These are phyloP conservation scores for Mycosphaerelloides madeirae DNA, from an alignment of 2,329 filamentous ascomycete genomes.

Conservation along the genomic window DNA sequence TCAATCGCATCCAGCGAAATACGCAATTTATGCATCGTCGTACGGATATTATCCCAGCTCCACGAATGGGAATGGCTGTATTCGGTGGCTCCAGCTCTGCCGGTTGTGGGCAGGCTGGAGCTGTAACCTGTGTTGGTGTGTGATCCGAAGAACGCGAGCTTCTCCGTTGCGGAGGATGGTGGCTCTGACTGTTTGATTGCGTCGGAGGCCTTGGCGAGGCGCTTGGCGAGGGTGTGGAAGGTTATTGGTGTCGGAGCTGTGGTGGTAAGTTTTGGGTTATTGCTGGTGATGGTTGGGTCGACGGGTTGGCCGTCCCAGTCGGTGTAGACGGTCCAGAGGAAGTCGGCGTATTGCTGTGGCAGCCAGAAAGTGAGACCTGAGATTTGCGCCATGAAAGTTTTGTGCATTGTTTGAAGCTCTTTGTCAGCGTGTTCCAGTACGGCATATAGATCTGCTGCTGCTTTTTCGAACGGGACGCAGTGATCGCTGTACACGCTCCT, in stretches of 20 bases:
- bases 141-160: too few relatives aligned
- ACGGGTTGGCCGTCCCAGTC: conserved; percentile 13
- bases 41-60: conserved; percentile 16
- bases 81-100: too few relatives aligned
- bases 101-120: too few relatives aligned
- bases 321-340: conserved; percentile 13
- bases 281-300: background rate
- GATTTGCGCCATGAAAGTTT: conserved; percentile 7
- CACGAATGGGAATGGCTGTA: too few relatives aligned
- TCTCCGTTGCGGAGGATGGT: too few relatives aligned
- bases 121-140: too few relatives aligned
- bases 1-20: conserved; percentile 19
- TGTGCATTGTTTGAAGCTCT: conserved; percentile 11
- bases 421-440: conserved; percentile 14
- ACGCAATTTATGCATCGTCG: conserved; percentile 15
- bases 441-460: conserved; percentile 11
- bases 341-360: conserved; percentile 9
- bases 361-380: conserved; percentile 12
- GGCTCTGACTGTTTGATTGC: conserved; percentile 11
- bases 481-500: background rate
- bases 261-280: conserved; percentile 4
- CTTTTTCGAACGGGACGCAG: conserved; percentile 11
- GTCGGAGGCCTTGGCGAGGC: conserved; percentile 10
- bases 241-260: too few relatives aligned
- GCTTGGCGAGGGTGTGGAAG: conserved; percentile 7